Evolutionary conservation across 345 rosid genomes (phyloP), one percentile per base, ranked within the genome.

Genomic region (Gynandropsis gynandra): DNA sequence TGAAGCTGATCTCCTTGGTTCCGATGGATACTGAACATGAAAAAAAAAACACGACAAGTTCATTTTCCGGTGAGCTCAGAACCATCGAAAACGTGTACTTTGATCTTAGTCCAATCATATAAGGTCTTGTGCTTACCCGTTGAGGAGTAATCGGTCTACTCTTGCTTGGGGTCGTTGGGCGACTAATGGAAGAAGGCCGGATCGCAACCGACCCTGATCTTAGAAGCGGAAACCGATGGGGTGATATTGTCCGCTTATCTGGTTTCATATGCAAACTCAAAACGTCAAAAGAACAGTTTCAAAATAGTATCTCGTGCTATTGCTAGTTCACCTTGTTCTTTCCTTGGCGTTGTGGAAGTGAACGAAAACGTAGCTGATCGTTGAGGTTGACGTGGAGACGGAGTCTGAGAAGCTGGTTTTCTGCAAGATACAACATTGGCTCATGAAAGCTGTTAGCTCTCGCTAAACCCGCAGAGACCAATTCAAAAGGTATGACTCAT

Each of bases 201-300:
- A 72, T 72, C 16, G 82, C 67, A 42, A 78, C 47, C 3, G 94
- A 83, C 19, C 89, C 93, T 11, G 95, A 85, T 50, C 88, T 85
- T 60, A 83, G 54, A 36, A 81, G 77, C 0, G 97, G 97, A 69
- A 89, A 85, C 10, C 86, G 85, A 67, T 75, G 75, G 0, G 97
- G 97, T 24, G 95, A 89, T 42, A 78, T 73, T 20, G 94, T 39
- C 59, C 85, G 72, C 44, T 86, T 83, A 45, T 79, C 97, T 89
- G 80, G 33, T 68, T 56, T 38, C 49, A 65, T 32, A 39, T 16
- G 8, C 34, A 34, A 32, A n/a, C 15, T 33, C 4, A 47, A 55
- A 24, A 10, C 34, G 56, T 47, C 21, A 24, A 47, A 10, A 47
- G 58, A 20, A 24, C 29, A 24, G 29, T 24, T 10, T 1, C 42